Evolutionary conservation across 2,329 filamentous ascomycete genomes (phyloP).

Genomic region (Fusarium sp.): DNA sequence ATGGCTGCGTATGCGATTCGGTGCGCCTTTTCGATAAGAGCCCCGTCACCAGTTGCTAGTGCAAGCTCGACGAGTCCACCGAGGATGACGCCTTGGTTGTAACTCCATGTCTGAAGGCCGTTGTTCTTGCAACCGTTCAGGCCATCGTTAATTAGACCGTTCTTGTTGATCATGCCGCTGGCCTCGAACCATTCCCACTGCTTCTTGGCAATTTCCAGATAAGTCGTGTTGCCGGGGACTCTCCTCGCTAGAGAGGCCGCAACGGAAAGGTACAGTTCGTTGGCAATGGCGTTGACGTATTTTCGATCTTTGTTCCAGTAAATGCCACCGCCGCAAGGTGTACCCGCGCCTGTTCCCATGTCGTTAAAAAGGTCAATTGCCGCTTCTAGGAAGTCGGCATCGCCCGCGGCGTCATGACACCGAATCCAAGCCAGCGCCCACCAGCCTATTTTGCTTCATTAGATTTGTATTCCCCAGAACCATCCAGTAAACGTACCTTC

Average conservation of each 20-base stretch:
- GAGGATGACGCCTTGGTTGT: slow-evolving; percentile 70
- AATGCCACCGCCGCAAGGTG: slow-evolving; percentile 62
- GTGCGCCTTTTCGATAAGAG: slow-evolving; percentile 56
- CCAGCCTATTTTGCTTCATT: slow-evolving; percentile 56
- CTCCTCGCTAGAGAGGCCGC: slow-evolving; percentile 66
- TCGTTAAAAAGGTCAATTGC: slow-evolving; percentile 67
- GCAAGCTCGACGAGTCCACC: slow-evolving; percentile 65
- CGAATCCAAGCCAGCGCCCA: slow-evolving; percentile 71
- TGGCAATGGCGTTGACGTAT: slow-evolving; percentile 67
- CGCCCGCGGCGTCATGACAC: slow-evolving; percentile 65
- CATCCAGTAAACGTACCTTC: slow-evolving; percentile 44
- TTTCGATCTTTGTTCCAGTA: slow-evolving; percentile 66
- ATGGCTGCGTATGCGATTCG: slow-evolving; percentile 67
- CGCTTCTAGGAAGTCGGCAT: slow-evolving; percentile 64
- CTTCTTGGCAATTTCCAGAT: slow-evolving; percentile 60
- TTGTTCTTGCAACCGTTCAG: slow-evolving; percentile 65
- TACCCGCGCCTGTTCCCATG: slow-evolving; percentile 61
- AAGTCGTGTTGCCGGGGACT: slow-evolving; percentile 53
- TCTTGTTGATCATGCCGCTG: slow-evolving; percentile 63
- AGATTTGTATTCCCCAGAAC: neutral
- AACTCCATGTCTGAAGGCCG: slow-evolving; percentile 61
- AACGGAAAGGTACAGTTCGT: slow-evolving; percentile 68
- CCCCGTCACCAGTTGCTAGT: slow-evolving; percentile 55
- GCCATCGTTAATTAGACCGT: slow-evolving; percentile 66
- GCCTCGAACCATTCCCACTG: slow-evolving; percentile 66